These are phyloP conservation scores for Phytopythium helicoides DNA, from an alignment of 352 stramenopile species.

Conservation along the genomic window DNA sequence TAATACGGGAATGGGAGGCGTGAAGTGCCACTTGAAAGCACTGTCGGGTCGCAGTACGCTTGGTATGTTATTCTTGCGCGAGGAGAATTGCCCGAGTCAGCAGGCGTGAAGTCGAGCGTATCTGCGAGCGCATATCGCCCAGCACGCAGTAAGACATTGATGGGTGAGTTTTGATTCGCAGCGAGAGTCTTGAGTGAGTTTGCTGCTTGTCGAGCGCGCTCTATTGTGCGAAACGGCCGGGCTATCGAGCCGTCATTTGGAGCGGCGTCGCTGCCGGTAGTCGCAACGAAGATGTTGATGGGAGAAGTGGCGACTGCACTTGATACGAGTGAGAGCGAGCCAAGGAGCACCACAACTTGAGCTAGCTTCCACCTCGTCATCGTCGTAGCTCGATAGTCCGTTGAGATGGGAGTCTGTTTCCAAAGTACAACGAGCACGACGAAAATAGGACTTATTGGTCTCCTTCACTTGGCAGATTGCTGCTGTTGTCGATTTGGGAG, in stretches of 20 bases:
- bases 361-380: no score
- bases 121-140: constrained; percentile 49
- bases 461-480: no score
- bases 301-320: constrained; percentile 12
- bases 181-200: constrained; percentile 18
- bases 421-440: no score
- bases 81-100: constrained; percentile 35
- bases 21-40: constrained; percentile 30
- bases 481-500: no score
- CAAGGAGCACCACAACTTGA: no score
- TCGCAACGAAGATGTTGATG: constrained; percentile 52
- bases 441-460: no score
- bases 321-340: not conserved
- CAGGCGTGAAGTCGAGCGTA: constrained; percentile 48
- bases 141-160: constrained; percentile 60
- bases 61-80: constrained; percentile 54
- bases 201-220: constrained; percentile 40
- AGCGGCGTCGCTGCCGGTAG: constrained; percentile 38
- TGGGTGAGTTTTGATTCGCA: constrained; percentile 20
- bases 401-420: no score
- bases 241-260: constrained; percentile 42
- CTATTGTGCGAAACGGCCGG: constrained; percentile 50
- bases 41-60: constrained; percentile 54
- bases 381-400: no score
- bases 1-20: constrained; percentile 47